A percentile compares a stretch with the other conserved stretches of the same genome.
phyloP scores from a whole-genome alignment of 2,329 filamentous ascomycete species.

The Xylariaceae sp. region DNA sequence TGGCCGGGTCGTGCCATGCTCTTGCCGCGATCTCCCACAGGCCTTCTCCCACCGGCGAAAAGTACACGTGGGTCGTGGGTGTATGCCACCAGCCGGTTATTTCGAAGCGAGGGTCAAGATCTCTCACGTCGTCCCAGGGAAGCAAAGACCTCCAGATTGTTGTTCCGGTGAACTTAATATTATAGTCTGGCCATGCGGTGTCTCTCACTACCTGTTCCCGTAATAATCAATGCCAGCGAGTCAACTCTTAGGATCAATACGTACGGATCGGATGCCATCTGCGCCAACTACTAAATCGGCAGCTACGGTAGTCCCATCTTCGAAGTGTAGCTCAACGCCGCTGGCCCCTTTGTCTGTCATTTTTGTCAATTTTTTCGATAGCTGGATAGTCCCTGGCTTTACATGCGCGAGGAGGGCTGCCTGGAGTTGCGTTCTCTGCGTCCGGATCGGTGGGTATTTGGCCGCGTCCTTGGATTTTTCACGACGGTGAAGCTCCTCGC shows the following conservation, averaged over 20 bases:
- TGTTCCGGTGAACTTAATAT: slow-evolving; percentile 42
- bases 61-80: slow-evolving; percentile 34
- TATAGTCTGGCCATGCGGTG: slow-evolving; percentile 30
- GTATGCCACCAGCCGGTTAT: slow-evolving; percentile 36
- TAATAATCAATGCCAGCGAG: slow-evolving; percentile 37
- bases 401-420: slow-evolving; percentile 51
- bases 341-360: slow-evolving; percentile 42
- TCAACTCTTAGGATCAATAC: slow-evolving; percentile 2
- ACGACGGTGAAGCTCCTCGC: slow-evolving; percentile 30
- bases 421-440: slow-evolving; percentile 47
- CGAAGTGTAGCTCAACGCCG: slow-evolving; percentile 48
- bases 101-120: slow-evolving; percentile 33
- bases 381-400: slow-evolving; percentile 44
- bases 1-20: slow-evolving; percentile 30
- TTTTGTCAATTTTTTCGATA: slow-evolving; percentile 46
- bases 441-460: slow-evolving; percentile 25
- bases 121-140: slow-evolving; percentile 39
- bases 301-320: slow-evolving; percentile 44
- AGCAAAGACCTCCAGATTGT: slow-evolving; percentile 51
- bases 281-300: slow-evolving; percentile 54
- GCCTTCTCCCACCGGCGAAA: slow-evolving; percentile 34
- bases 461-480: slow-evolving; percentile 19
- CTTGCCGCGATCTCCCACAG: slow-evolving; percentile 34
- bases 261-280: slow-evolving; percentile 54
- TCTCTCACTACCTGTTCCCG: slow-evolving; percentile 31